Evolutionary conservation across 345 rosid species (phyloP), one percentile per base, ranked within the genome.

Genomic region (Kandelia obovata): DNA sequence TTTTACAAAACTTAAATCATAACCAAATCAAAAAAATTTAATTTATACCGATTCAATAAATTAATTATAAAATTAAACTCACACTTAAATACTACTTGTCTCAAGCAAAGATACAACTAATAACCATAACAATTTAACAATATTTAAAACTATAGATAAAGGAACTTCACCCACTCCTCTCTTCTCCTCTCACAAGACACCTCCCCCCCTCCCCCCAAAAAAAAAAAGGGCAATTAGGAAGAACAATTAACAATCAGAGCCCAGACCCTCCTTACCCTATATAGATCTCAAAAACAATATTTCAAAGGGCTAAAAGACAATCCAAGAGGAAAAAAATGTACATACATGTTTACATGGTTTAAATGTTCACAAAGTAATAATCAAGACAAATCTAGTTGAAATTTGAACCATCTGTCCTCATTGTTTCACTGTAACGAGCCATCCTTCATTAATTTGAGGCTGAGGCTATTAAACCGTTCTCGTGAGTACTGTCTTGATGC

Each of bases 401-500:
- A 43, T 43, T 55, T 5, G 55, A 37, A 32, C 85, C 81, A 73
- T 67, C 77, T 76, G 37, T 3, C 58, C 72, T 68, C 82, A 30
- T 55, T 67, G 65, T 61, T 80, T 74, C 69, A 37, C 55, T 79
- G n/a, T 15, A 77, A 30, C 8, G 73, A 77, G 3, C 80, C 77
- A 39, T 72, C 80, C 71, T 58, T 72, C 73, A 67, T 72, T 56
- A 77, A 53, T 64, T 68, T 72, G 64, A 72, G 64, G 61, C 80
- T 77, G 57, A 77, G 31, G 55, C 7, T 77, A 49, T 64, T 72
- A 65, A 77, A 77, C 62, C 80, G 53, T 31, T 77, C 80, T 13
- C 80, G 46, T 1, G 80, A 77, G 34, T 77, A 77, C 64, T 77
- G 80, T 35, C 77, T 77, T 2, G 80, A 77, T 32, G 80, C 80